Conservation (phyloP, 257 asterid genomes). For the Jaltomata sinuosa region DNA sequence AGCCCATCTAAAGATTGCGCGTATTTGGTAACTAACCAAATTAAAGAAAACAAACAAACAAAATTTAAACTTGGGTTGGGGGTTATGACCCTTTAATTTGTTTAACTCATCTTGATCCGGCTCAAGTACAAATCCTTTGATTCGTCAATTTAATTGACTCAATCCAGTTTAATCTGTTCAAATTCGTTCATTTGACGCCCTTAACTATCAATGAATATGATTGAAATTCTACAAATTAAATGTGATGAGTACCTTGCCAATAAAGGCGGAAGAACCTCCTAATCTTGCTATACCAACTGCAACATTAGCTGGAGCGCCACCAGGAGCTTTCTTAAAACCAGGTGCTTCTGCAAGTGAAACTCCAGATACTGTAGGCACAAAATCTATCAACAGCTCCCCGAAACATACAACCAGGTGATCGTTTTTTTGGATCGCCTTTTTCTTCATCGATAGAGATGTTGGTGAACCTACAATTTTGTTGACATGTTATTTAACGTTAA, state of each 20-base stretch:
- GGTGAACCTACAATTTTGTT: neutral
- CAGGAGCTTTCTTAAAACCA: slow-evolving; percentile 74
- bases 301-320: slow-evolving; percentile 95
- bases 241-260: slow-evolving; percentile 56
- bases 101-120: too few species aligned
- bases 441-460: neutral
- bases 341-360: slow-evolving; percentile 96
- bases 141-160: too few species aligned
- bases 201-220: too few species aligned
- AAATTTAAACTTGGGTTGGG: too few species aligned
- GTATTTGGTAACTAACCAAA: too few species aligned
- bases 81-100: too few species aligned
- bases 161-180: too few species aligned
- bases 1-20: too few species aligned
- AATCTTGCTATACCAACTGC: slow-evolving; percentile 72
- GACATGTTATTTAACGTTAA: too few species aligned
- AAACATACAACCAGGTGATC: slow-evolving; percentile 59
- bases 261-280: slow-evolving; percentile 82
- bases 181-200: neutral
- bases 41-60: too few species aligned
- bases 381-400: slow-evolving; percentile 91
- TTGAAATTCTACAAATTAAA: neutral
- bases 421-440: neutral
- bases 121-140: too few species aligned
- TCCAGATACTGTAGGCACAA: slow-evolving; percentile 74